Evolutionary conservation across 106 monocot species (phyloP), one percentile per base, ranked within the genome.

Genomic region (Cymbidium sinense): DNA sequence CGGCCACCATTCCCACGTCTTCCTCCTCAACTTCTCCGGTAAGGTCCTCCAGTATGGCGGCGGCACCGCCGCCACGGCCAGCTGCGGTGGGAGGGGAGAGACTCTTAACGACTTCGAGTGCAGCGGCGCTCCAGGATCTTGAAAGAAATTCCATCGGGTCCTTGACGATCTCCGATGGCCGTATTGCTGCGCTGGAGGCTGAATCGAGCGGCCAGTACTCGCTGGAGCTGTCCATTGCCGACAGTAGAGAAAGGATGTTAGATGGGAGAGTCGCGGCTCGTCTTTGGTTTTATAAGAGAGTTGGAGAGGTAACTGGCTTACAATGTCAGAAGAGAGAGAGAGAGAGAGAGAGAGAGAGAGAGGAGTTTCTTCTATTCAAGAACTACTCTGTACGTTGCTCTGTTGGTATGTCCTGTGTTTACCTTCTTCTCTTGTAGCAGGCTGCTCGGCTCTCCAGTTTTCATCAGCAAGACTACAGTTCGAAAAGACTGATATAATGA

Each of bases 81-180:
- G 61, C 11, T 9, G 61, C 47, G 25, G 25, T 44, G 71, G 75
- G 64, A 35, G 51, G 21, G 64, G 73, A 30, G 21, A 79, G 50
- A 29, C 74, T 52, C 47, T 82, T 88, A 52, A 87, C 72, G 25
- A 86, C 81, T 21, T 88, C 87, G 20, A 89, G 52, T 17, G 87
- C 81, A 11, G 95, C 84, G 43, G 86, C 61, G 74, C 80, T 89
- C 95, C 91, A 93, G 0, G 90, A 89, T 61, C 96, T 81, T 30
- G 96, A 91, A 23, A 96, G 86, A 78, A 93, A 91, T 83, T 96
- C 96, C 91, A 89, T 91, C 8, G 93, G 91, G 76, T 93, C 89
- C 10, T 72, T 27, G 5, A 39, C 13, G 39, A 72, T 39, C 5
- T 72, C 39, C 7, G 17, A 19, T 1, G 21, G 18, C 20, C 8